Conservation (phyloP, 1,284 basidiomycete genomes). For the Erythrobasidium hasegawianum region DNA sequence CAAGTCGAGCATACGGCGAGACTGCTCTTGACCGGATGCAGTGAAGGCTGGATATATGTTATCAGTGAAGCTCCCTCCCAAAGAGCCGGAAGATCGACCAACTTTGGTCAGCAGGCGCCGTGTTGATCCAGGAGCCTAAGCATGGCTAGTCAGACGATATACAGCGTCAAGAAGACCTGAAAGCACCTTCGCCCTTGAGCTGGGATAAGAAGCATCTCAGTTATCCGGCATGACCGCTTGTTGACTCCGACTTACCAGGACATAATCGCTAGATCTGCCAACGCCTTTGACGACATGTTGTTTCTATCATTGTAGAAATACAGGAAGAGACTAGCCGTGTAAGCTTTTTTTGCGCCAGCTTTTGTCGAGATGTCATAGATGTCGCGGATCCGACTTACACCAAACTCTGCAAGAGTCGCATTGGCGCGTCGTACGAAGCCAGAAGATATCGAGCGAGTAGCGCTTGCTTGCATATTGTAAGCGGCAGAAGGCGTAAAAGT, state of each 20-base stretch:
- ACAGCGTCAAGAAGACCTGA: neutral
- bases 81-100: slow-evolving; percentile 51
- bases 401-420: slow-evolving; percentile 27
- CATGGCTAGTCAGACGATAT: too few species aligned
- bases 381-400: too few species aligned
- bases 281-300: slow-evolving; percentile 66
- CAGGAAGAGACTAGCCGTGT: neutral
- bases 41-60: slow-evolving; percentile 8
- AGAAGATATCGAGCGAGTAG: slow-evolving; percentile 13
- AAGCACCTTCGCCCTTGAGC: slow-evolving; percentile 62
- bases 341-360: too few species aligned
- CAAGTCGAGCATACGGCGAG: slow-evolving; percentile 51
- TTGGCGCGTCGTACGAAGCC: neutral
- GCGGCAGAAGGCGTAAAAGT: neutral
- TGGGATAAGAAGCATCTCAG: neutral
- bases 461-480: slow-evolving; percentile 7
- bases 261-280: slow-evolving; percentile 62
- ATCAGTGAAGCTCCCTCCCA: neutral
- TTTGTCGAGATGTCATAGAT: too few species aligned
- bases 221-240: neutral
- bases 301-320: slow-evolving; percentile 8
- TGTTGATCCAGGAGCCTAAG: slow-evolving; percentile 30
- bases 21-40: neutral
- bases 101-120: slow-evolving; percentile 52
- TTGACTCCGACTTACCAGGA: slow-evolving; percentile 55